These are phyloP conservation scores for Hippophae tibetana DNA, from an alignment of 306 rosid species.

Conservation along the genomic window DNA sequence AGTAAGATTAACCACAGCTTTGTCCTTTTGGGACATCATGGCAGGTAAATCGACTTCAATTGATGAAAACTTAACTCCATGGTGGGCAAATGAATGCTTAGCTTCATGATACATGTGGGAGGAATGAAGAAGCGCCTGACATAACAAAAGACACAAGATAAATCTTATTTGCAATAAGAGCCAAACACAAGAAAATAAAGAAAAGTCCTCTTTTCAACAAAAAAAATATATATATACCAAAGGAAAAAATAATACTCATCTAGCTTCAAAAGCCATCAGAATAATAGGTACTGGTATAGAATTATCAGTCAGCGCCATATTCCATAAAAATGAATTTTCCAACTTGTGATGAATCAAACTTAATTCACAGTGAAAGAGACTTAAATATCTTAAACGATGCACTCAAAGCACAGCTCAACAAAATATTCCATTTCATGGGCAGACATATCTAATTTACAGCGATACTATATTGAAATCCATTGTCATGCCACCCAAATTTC, in stretches of 20 bases:
- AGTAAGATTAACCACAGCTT: constrained; percentile 78
- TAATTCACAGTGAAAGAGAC: neutral
- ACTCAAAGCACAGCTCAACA: no score
- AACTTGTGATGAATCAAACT: neutral
- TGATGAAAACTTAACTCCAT: constrained; percentile 76
- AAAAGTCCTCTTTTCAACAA: neutral
- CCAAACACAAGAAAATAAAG: neutral
- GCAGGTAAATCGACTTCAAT: constrained; percentile 87
- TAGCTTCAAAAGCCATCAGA: no score
- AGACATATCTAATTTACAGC: no score
- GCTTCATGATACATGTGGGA: constrained; percentile 98
- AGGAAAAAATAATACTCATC: no score
- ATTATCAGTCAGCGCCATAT: no score
- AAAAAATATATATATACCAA: no score
- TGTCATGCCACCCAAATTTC: neutral
- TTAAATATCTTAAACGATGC: neutral
- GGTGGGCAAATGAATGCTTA: constrained; percentile 64
- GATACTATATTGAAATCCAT: neutral
- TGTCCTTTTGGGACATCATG: constrained; percentile 91
- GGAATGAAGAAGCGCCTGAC: constrained; percentile 91
- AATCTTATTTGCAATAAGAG: neutral
- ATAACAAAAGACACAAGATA: constrained; percentile 3
- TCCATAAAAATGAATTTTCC: neutral
- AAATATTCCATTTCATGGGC: no score
- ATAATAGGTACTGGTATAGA: no score